These are phyloP conservation scores for Ceratopteris richardii DNA, from an alignment of 75 land plant species.

Conservation along the genomic window DNA sequence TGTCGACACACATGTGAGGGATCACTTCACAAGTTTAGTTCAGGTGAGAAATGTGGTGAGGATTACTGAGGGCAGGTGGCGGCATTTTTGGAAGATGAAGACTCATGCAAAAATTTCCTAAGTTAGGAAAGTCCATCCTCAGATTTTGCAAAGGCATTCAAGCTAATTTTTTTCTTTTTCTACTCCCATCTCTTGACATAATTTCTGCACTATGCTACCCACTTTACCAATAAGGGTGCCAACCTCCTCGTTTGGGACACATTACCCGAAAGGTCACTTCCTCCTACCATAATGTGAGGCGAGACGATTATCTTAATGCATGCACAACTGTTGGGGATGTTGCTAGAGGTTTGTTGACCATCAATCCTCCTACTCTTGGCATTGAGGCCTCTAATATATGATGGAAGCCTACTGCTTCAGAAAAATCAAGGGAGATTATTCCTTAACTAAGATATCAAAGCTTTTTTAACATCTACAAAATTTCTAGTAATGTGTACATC, in stretches of 20 bases:
- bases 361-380: neutral
- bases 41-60: no score
- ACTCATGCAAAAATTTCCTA: no score
- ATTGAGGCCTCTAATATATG: neutral
- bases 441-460: conserved; percentile 26
- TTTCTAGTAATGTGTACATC: conserved; percentile 34
- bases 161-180: conserved; percentile 66
- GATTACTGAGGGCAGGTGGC: no score
- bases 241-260: conserved; percentile 53
- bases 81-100: no score
- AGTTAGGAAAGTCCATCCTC: conserved; percentile 70
- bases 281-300: conserved; percentile 10
- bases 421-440: conserved; percentile 17
- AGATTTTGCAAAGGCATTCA: conserved; percentile 41
- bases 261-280: conserved; percentile 48
- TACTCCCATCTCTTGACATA: conserved; percentile 69
- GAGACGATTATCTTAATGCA: neutral
- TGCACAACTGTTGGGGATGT: neutral
- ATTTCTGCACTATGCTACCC: conserved; percentile 45
- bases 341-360: neutral
- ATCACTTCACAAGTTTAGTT: no score
- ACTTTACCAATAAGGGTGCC: conserved; percentile 85
- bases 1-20: no score
- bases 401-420: neutral
- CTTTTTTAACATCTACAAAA: conserved; percentile 30